Conservation (phyloP, 1,284 basidiomycete species). For the Pseudozyma flocculosa region DNA sequence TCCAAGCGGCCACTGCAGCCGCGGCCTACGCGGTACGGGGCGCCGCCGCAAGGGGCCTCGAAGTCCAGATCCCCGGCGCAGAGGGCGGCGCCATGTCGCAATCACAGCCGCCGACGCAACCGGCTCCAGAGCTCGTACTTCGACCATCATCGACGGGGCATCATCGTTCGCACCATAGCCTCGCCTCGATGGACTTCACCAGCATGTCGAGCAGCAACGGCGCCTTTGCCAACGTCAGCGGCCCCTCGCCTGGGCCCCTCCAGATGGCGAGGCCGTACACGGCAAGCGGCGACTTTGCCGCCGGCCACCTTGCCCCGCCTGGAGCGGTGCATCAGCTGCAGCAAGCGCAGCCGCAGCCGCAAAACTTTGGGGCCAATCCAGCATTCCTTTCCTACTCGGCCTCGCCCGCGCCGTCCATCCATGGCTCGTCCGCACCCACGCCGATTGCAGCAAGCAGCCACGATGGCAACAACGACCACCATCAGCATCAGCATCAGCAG, state of each 20-base stretch:
- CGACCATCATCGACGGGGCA: slow-evolving; percentile 22
- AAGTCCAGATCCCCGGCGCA: background rate
- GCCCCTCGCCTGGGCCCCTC: slow-evolving; percentile 3
- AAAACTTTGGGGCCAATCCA: background rate
- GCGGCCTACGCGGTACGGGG: slow-evolving; percentile 6
- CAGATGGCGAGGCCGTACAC: slow-evolving; percentile 19
- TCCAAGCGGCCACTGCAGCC: slow-evolving; percentile 5
- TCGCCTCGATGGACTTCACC: slow-evolving; percentile 6
- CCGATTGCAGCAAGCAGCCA: background rate
- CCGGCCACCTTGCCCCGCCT: slow-evolving; percentile 10
- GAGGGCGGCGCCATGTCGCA: background rate
- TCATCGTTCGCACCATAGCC: slow-evolving; percentile 4
- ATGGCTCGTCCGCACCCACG: background rate
- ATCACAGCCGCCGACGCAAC: slow-evolving; percentile 1
- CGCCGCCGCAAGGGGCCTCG: background rate
- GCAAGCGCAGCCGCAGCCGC: no score
- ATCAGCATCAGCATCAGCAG: no score
- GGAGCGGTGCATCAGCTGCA: no score
- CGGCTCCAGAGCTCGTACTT: slow-evolving; percentile 3
- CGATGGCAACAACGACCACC: background rate
- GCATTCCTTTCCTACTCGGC: background rate
- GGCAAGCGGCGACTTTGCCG: slow-evolving; percentile 13
- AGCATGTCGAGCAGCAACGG: slow-evolving; percentile 3
- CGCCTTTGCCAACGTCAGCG: background rate
- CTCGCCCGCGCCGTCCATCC: background rate